Evolutionary conservation across 305 asterid species (phyloP), one percentile per base, ranked within the genome.

Genomic region (Fraxinus sp.): DNA sequence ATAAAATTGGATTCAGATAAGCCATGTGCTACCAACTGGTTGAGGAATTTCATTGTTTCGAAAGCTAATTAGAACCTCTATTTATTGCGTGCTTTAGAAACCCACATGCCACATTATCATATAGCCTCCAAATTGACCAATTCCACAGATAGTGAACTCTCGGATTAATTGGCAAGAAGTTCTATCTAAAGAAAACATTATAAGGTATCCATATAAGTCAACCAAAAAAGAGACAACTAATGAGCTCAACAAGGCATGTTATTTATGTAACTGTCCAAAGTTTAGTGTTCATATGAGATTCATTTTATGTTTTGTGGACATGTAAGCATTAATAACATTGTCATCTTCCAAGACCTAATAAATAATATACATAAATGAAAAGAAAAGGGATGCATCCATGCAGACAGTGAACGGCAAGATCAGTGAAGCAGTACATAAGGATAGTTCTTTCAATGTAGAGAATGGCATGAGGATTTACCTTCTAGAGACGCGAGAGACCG

Each of bases 401-500:
- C 36, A 26, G 35, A 28, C 74, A 66, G 36, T 11, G 74, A 20
- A 26, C 13, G 35, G 32, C 18, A 66, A 66, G 74, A 66, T 66
- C 74, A 9, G 32, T 5, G 33, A 11, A 8, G n/a, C 33, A 9
- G 73, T 9, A 10, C 74, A 66, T 26, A 26, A 9, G 37, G 33
- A 26, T 66, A 3, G 36, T 26, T 26, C 36, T 66, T 66, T 66
- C 74, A 66, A 28, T 10, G 37, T 3, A 66, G 36, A 66, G 73
- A 66, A 24, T 11, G 37, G 64, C 71, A 73, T 20, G 86, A 76
- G 74, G 76, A 76, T 76, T 41, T 88, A 96, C 99, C 99, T 93
- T 96, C 99, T 33, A 96, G 88, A 75, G 99, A 93, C 52, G 98
- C 99, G 86, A 96, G 94, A 82, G 98, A 96, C 71, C 99, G 93